Percentiles rank a stretch among this genome's conserved stretches.
Evolutionary conservation across 257 asterid genomes (phyloP).

Genomic region (Solanum acaule): DNA sequence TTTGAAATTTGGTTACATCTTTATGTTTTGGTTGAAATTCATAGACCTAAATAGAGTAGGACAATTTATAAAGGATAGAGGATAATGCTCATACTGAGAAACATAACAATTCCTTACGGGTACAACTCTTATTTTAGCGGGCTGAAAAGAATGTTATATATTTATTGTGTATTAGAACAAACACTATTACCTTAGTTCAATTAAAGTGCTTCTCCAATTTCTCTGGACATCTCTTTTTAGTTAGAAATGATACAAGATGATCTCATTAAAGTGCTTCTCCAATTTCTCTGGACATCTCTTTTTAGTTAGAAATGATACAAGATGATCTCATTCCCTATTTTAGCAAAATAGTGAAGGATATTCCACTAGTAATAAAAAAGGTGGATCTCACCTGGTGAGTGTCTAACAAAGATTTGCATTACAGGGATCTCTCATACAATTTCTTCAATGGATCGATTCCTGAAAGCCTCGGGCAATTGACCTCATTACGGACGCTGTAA

Average conservation of each 20-base stretch:
- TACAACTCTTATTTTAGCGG: background rate
- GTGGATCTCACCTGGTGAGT: background rate
- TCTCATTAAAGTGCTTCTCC: background rate
- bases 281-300: slow-evolving; percentile 1
- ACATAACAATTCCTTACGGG: background rate
- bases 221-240: slow-evolving; percentile 3
- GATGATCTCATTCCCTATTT: background rate
- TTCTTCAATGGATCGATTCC: slow-evolving; percentile 88
- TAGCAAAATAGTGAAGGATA: slow-evolving; percentile 3
- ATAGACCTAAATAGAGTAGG: background rate
- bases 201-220: background rate
- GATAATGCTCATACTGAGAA: background rate
- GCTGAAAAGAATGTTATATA: background rate
- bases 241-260: background rate
- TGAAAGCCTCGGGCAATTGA: slow-evolving; percentile 71
- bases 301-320: background rate
- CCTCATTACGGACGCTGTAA: slow-evolving; percentile 67
- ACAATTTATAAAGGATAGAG: background rate
- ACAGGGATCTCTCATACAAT: slow-evolving; percentile 94
- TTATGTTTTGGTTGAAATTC: background rate
- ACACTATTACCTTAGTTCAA: background rate
- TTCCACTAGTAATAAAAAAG: background rate
- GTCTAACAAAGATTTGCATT: slow-evolving; percentile 10
- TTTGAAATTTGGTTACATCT: background rate
- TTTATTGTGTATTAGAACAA: background rate